Base-by-base conservation (phyloP, 805 yeast genomes). In the Metschnikowia chrysomelidarum region DNA sequence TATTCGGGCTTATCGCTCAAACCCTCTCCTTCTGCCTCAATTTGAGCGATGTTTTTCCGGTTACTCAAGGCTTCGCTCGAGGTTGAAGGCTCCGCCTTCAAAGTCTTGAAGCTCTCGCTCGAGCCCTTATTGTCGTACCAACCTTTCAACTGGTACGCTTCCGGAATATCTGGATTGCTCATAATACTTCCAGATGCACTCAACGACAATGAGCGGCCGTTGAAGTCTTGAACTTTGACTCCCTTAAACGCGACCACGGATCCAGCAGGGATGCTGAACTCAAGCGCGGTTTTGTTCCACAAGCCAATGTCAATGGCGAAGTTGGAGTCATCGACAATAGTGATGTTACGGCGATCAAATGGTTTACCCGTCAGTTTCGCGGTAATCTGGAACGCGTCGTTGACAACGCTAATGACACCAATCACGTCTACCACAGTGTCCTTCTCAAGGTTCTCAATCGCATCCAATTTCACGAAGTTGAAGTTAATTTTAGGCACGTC, bases 181-280 rank as follows among this genome's bases (percentile, higher is more conserved):
- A 79, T 59, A 45, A 93, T 63, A 1, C 85, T 74, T 14, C 96
- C 88, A 8, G 86, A 73, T 42, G 82, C 87, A 16, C 89, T 79
- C 59, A 88, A 73, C 1, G 95, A 82, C 47, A 93, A 68, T 10
- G 86, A 74, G 55, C 91, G 80, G 17, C 97, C 97, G 40, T 82
- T 81, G 58, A 87, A 93, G 56, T 89, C 97, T 38, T 82, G 79
- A 21, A 91, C 85, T 55, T 86, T 82, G 31, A 85, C 91, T 39
- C 95, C 96, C 64, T 91, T 91, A 50, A 89, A 71, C 1, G 96
- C 98, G 25, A 93, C 69, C n/a, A 91, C 88, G 0, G 93, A 75
- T 13, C 91, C 95, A 43, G 71, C 80, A 10, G 83, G 81, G 22
- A 78, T 63, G 41, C 65, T 69, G 54, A 93, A 93, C 32, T 84